Evolutionary conservation across 257 asterid species (phyloP), one percentile per base, ranked within the genome.

Genomic region (Prunella vulgaris): DNA sequence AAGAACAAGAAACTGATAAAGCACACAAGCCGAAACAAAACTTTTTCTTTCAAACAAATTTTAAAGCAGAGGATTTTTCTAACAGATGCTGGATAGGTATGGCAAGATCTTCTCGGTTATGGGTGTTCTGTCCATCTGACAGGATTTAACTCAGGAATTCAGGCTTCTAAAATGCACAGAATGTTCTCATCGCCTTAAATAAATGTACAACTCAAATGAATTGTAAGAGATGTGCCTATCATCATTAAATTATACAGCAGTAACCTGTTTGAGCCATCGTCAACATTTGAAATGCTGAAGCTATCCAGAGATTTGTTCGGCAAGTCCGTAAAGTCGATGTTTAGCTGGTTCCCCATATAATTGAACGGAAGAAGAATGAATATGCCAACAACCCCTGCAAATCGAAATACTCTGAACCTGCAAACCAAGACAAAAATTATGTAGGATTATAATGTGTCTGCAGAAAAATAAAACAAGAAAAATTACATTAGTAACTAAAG

Each of bases 261-360:
- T 76, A 40, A 94, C 99, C 96, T 85, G 83, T 80, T 89, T 69
- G 99, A 94, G 66, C 99, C 97, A 54, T 94, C 92, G 8, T 89
- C 82, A 59, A 94, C 97, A 80, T 94, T 94, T 56, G 99, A 87
- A 70, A 94, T 91, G 71, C 91, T 87, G 84, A 94, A 94, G 72
- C 93, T 70, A 54, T 91, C 99, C 83, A 94, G 78, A 3, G 97
- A 82, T 80, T 80, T 89, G 84, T 86, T 94, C 35, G 88, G 88
- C 71, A 94, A 53, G 79, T 86, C 97, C 1, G 82, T 74, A 35
- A 91, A 78, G 84, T 94, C 97, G 33, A 87, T 79, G 74, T 70
- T 83, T 37, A 89, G 79, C 79, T 94, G 97, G 75, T 78, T 86
- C 81, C 99, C 99, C 92, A 86, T 82, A 78, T 80, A 94, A 82